Base-by-base conservation (phyloP, 768 basidiomycete genomes). In the Podaxis rugospora region DNA sequence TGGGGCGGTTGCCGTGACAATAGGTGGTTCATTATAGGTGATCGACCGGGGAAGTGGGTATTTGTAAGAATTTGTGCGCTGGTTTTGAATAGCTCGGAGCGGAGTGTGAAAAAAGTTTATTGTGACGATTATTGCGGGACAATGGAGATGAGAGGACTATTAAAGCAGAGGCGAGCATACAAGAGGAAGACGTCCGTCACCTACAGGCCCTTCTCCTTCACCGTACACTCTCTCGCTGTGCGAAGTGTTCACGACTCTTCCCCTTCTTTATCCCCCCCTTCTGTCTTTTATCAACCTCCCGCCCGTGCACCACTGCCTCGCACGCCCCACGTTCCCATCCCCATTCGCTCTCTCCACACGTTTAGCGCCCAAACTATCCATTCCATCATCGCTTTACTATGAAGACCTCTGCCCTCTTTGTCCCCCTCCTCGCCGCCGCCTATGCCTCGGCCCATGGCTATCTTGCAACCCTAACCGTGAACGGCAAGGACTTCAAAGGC, bases 401-500 rank as follows among this genome's bases (percentile, higher is more conserved):
- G 74, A 70, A 70, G 65, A 63, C 68, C 16, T 61, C 67, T 51
- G 58, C 68, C 53, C 39, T 75, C 62, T 56, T 77, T 51, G 27
- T 76, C 16, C 74, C 75, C 32, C 66, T 78, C 56, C 64, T 76
- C 54, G 64, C 72, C 6, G 71, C 75, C 13, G 64, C 74, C 39
- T 75, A 68, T 59, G 78, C 75, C 35, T 73, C 75, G 1, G 81
- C 79, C 0, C 82, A 83, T 55, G 82, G 82, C 4, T 74, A 76
- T 67, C 71, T 82, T 44, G 52, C 68, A 39, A 65, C 67, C 27
- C 61, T 81, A 40, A 75, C 74, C 55, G 74, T 80, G 64, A 75
- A 74, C 39, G 77, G 76, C 21, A 73, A 75, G 59, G 58, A 66
- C 5, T 80, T 63, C 71, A 66, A 54, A 4, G 81, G 81, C 27